These are phyloP conservation scores for Trypanosomatidae sp. DNA, from an alignment of 208 protist species.

Conservation along the genomic window DNA sequence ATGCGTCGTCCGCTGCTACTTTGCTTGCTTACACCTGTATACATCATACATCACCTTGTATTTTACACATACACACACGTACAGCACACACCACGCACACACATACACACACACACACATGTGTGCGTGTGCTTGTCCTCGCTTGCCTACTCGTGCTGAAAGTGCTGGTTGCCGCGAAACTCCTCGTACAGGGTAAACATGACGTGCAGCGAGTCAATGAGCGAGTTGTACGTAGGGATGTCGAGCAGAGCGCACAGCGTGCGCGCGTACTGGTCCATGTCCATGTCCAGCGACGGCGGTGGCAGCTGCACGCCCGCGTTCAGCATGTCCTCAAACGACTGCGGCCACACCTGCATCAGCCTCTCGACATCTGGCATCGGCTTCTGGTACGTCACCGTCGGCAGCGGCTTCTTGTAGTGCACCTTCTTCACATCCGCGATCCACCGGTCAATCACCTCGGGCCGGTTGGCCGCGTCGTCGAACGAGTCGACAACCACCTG, in stretches of 20 bases:
- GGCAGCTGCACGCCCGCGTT: conserved; percentile 84
- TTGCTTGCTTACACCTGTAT: too few species aligned
- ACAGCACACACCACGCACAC: neutral
- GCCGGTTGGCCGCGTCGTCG: conserved; percentile 91
- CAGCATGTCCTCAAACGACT: conserved; percentile 91
- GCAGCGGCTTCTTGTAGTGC: conserved; percentile 92
- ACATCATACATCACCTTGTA: neutral
- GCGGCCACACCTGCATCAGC: conserved; percentile 93
- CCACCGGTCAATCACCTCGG: conserved; percentile 92
- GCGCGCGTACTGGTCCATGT: conserved; percentile 90
- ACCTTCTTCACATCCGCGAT: conserved; percentile 94
- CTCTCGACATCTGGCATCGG: conserved; percentile 94
- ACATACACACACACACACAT: neutral
- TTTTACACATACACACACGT: neutral
- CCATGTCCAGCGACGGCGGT: conserved; percentile 83
- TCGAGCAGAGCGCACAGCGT: conserved; percentile 93
- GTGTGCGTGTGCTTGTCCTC: neutral
- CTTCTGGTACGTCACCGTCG: conserved; percentile 92
- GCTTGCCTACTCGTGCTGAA: conserved; percentile 63
- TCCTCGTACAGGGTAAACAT: conserved; percentile 97
- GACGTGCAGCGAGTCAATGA: conserved; percentile 96
- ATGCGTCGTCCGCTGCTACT: too few species aligned
- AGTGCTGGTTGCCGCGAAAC: conserved; percentile 92
- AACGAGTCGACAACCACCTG: conserved; percentile 88
- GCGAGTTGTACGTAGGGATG: conserved; percentile 93